These are phyloP conservation scores for Fusarium illudens DNA, from an alignment of 2,329 filamentous ascomycete genomes.

Conservation along the genomic window DNA sequence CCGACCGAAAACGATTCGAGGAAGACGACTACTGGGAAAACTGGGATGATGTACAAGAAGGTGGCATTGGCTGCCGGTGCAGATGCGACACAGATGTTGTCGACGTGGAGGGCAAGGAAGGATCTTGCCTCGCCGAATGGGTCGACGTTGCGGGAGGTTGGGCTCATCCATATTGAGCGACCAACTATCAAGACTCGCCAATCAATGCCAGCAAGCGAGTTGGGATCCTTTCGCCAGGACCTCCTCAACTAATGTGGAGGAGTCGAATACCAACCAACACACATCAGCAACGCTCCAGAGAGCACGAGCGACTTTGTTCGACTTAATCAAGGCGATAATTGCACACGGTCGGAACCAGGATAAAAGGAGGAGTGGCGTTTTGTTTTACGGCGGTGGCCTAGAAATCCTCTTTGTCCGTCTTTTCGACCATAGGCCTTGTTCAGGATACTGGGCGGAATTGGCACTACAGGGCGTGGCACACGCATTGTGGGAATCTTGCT, in stretches of 20 bases:
- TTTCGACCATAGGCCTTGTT: slow-evolving; percentile 6
- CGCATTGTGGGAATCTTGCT: slow-evolving; percentile 23
- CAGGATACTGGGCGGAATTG: slow-evolving; percentile 22
- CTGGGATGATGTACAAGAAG: slow-evolving; percentile 88
- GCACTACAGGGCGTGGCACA: slow-evolving; percentile 18
- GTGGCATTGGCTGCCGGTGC: slow-evolving; percentile 95
- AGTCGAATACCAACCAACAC: slow-evolving; percentile 17
- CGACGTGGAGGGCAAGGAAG: slow-evolving; percentile 97
- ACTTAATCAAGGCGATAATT: slow-evolving; percentile 24
- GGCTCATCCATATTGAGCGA: slow-evolving; percentile 61
- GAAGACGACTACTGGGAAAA: slow-evolving; percentile 97
- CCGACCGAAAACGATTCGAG: slow-evolving; percentile 84
- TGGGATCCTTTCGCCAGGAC: neutral
- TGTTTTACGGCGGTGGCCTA: slow-evolving; percentile 28
- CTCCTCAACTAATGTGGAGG: slow-evolving; percentile 7
- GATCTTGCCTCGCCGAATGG: slow-evolving; percentile 95
- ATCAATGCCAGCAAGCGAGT: neutral
- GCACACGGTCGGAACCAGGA: slow-evolving; percentile 23
- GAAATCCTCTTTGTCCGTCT: slow-evolving; percentile 7
- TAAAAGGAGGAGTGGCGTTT: slow-evolving; percentile 41
- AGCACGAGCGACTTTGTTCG: slow-evolving; percentile 31
- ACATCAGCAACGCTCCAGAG: slow-evolving; percentile 21
- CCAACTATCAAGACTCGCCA: slow-evolving; percentile 6
- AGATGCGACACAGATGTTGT: slow-evolving; percentile 97
- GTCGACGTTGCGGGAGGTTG: slow-evolving; percentile 96